Conservation (phyloP, 2,329 filamentous ascomycete species). For the Colletotrichum scovillei region DNA sequence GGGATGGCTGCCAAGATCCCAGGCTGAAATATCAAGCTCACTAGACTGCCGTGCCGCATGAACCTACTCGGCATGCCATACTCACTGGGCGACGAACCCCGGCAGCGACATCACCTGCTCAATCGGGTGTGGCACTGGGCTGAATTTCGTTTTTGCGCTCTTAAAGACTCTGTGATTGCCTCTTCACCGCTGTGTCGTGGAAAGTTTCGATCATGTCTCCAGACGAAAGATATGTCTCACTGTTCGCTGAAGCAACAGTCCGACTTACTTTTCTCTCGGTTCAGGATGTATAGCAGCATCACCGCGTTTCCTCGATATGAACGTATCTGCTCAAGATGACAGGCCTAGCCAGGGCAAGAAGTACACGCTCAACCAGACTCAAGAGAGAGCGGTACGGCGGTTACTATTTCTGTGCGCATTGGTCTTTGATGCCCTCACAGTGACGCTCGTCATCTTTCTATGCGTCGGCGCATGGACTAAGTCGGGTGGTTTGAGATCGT, state of each 20-base stretch:
- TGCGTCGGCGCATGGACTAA: constrained; percentile 21
- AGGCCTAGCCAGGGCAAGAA: constrained; percentile 8
- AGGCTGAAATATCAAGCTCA: neutral
- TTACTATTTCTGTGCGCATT: neutral
- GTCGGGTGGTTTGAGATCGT: neutral
- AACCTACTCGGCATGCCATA: neutral
- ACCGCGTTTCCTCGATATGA: neutral
- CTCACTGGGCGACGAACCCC: neutral
- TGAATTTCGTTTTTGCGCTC: neutral
- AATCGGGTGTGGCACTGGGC: neutral
- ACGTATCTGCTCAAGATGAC: constrained; percentile 4
- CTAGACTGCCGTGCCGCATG: constrained; percentile 3
- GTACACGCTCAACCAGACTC: constrained; percentile 14
- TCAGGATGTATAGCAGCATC: neutral
- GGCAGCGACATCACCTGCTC: neutral
- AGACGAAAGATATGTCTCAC: neutral
- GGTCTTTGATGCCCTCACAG: constrained; percentile 13
- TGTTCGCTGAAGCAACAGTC: neutral
- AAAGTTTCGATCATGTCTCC: too few species aligned
- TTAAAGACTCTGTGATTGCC: neutral
- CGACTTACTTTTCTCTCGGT: neutral
- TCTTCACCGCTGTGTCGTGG: neutral
- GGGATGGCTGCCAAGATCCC: neutral
- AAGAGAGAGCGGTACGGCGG: constrained; percentile 21
- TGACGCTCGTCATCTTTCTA: constrained; percentile 12